A percentile compares a stretch with the other conserved stretches of the same genome.
These are phyloP conservation scores for Coemansia sp. DNA, from an alignment of 192 early-diverging fungal genomes.

Conservation along the genomic window DNA sequence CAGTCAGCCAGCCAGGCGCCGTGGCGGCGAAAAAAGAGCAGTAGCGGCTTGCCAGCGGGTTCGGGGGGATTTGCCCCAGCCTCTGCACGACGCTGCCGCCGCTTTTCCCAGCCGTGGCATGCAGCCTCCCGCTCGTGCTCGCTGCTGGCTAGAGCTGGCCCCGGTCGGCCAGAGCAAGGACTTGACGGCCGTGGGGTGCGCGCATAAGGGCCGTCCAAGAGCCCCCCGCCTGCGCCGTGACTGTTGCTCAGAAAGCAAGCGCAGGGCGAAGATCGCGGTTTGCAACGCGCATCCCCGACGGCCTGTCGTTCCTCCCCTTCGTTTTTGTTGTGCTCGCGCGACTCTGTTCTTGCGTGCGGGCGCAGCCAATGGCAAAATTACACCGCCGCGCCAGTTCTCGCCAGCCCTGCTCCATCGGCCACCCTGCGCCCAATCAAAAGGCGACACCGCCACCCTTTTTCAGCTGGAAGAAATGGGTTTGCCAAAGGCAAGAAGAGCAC, in stretches of 20 bases:
- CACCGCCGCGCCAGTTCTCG: slow-evolving; percentile 1
- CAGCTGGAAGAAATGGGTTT: not conserved
- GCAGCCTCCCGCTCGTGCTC: too few species aligned
- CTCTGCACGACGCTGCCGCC: not conserved
- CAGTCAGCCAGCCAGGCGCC: not conserved
- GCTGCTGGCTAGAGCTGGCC: too few species aligned
- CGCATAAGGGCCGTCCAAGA: too few species aligned
- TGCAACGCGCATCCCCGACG: too few species aligned
- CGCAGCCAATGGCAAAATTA: slow-evolving; percentile 16
- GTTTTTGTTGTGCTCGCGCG: not conserved
- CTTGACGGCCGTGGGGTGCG: too few species aligned
- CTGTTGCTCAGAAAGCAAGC: not conserved
- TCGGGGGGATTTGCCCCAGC: not conserved
- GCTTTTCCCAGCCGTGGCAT: not conserved
- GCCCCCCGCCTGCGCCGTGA: too few species aligned
- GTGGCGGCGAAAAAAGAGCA: not conserved
- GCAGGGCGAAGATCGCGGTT: not conserved
- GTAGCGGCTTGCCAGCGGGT: not conserved
- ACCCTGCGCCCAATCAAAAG: slow-evolving; percentile 1
- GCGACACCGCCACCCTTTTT: not conserved
- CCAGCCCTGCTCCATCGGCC: not conserved
- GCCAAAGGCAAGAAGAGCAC: not conserved
- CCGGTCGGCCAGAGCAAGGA: too few species aligned
- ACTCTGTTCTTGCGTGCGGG: not conserved
- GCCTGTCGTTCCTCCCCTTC: too few species aligned